phyloP scores from a whole-genome alignment of 176 grass and related monocot genomes.

The Stipa capillata region DNA sequence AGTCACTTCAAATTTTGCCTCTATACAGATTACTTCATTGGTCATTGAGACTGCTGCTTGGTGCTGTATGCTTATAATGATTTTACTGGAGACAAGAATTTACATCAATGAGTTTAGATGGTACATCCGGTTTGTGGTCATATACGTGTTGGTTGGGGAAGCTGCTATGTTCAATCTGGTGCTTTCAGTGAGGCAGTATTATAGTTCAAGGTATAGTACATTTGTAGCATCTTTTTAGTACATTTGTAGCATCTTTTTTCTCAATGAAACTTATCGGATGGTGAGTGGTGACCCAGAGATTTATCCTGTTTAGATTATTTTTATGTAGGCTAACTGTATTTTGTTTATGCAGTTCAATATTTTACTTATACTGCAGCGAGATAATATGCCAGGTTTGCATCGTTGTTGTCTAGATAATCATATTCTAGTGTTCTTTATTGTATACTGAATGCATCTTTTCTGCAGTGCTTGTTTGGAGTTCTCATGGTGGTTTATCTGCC shows the following conservation, averaged over 20 bases:
- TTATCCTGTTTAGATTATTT: constrained; percentile 1
- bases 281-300: not conserved
- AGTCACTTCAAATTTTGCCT: constrained; percentile 9
- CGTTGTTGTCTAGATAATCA: not conserved
- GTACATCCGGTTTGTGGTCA: constrained; percentile 84
- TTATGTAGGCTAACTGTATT: constrained; percentile 15
- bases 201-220: constrained; percentile 49
- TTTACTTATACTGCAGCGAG: constrained; percentile 77
- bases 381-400: constrained; percentile 67
- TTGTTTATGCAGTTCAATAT: constrained; percentile 59
- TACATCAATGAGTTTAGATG: constrained; percentile 87
- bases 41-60: constrained; percentile 60
- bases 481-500: constrained; percentile 83
- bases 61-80: constrained; percentile 79
- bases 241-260: not conserved
- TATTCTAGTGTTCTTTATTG: not conserved
- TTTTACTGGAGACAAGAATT: constrained; percentile 70
- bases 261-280: constrained; percentile 6
- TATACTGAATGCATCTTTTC: constrained; percentile 12
- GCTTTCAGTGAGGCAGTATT: constrained; percentile 64
- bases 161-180: constrained; percentile 79
- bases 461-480: constrained; percentile 87
- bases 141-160: constrained; percentile 84
- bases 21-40: constrained; percentile 66
- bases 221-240: constrained; percentile 7